Evolutionary conservation across 1,284 basidiomycete species (phyloP), one percentile per base, ranked within the genome.

Genomic region (Papiliotrema fonsecae): DNA sequence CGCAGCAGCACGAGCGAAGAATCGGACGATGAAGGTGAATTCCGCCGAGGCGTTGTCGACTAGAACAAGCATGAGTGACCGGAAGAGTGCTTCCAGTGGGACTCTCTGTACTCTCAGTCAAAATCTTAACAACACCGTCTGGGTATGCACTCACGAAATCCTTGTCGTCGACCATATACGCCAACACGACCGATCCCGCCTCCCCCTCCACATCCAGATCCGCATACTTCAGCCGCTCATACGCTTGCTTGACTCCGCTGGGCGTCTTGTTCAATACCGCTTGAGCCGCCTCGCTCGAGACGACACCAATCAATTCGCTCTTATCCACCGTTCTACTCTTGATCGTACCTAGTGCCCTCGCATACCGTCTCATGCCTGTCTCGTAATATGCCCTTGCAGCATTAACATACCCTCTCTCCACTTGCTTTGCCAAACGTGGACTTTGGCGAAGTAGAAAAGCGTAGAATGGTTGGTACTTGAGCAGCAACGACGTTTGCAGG

Each of bases 41-140:
- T 97, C 92, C 32, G 89, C 82, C 1, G 86, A 86, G 1, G 87
- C 85, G 64, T 97, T 97, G 75, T 96, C 91, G 80, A 93, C 84
- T 49, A 97, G 81, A 39, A 94, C 91, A 39, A 97, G 77, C 49
- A 89, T 73, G 36, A 90, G 75, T 0, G 92, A 94, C 19, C 92
- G 82, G 57, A 91, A 79, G 13, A 94, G 75, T 0, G 83, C 83
- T 72, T 97, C 93, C 0, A 86, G 69, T 0, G 87, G 82, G 60
- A 86, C 84, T 81, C 83, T 86, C 92, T 96, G 25, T 30, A 35
- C 18, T 9, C 16, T 24, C 24, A 26, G 18, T 44, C 21, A 47
- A 19, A 40, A 32, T 50, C 22, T 25, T 34, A 18, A 38, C 19
- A 41, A 21, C 6, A n/a, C n/a, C n/a, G n/a, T n/a, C n/a, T n/a